phyloP scores from a whole-genome alignment of 148 eudicot species.

The Nepenthes gracilis region DNA sequence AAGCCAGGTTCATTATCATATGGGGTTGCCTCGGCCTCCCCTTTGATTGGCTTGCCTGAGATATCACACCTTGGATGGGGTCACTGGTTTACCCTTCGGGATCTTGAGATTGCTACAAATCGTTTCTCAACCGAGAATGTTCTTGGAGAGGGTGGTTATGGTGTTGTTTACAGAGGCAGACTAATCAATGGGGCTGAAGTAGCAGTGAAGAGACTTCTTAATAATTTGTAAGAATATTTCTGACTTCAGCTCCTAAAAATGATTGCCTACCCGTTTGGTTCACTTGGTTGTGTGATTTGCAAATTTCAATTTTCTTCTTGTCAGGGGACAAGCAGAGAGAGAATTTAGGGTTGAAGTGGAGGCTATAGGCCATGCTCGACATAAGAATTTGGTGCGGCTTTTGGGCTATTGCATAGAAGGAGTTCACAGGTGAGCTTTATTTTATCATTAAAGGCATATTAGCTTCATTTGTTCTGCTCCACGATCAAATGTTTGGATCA shows the following conservation, averaged over 20 bases:
- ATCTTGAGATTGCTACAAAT: conserved; percentile 61
- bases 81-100: conserved; percentile 88
- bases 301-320: not conserved
- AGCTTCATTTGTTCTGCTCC: no score
- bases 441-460: not conserved
- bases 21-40: conserved; percentile 36
- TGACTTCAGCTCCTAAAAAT: not conserved
- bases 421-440: conserved; percentile 50
- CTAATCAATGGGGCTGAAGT: conserved; percentile 61
- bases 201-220: conserved; percentile 74
- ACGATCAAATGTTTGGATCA: no score
- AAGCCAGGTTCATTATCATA: conserved; percentile 16
- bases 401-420: conserved; percentile 93
- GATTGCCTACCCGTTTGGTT: not conserved
- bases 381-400: conserved; percentile 82
- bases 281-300: not conserved
- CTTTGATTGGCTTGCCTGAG: conserved; percentile 66
- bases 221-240: conserved; percentile 36
- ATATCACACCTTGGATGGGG: conserved; percentile 88
- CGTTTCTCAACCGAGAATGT: conserved; percentile 61
- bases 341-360: conserved; percentile 93
- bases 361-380: conserved; percentile 91
- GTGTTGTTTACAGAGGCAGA: conserved; percentile 64
- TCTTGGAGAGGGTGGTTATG: conserved; percentile 87
- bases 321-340: conserved; percentile 86